Base-by-base conservation (phyloP, 352 stramenopile species). In the Phytophthora europaea region DNA sequence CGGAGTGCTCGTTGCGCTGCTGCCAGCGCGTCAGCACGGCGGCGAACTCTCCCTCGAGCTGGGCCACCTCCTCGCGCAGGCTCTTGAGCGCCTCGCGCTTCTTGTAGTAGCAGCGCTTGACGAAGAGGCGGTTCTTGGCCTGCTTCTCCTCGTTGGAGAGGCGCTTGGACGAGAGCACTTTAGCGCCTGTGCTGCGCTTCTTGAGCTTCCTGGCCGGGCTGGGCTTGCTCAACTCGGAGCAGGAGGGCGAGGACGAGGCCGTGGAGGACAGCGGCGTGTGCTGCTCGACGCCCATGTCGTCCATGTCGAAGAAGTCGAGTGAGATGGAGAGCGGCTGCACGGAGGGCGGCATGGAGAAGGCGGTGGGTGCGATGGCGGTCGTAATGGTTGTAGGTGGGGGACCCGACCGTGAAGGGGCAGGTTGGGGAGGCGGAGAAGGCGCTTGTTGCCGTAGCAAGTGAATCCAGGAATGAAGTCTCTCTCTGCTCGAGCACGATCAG, bases 101-200 rank as follows among this genome's bases (percentile, higher is more conserved):
- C 71, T 92, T 91, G 82, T 94, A 94, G 85, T 94, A 94, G 73
- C 84, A 91, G 28, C 84, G 82, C 73, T 92, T 91, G 72, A 91
- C 87, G 71, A 91, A 87, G 56, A 91, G 82, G 31, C 87, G 84
- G 65, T 92, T 87, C 66, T 89, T 90, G 26, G 81, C 80, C n/a
- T 84, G 85, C 57, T 87, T 83, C 51, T 87, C 76, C 22, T 85
- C 75, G 58, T 87, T 87, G 1, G 80, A 83, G 28, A 84, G 66
- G 26, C 75, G 75, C 67, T 77, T 82, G 45, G 71, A 58, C 20
- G 71, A 57, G 13, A 74, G 55, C 33, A 69, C 63, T 51, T 82
- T 82, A 36, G 33, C 52, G 61, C 31, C 57, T 56, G 31, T 67
- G 48, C 57, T 69, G 62, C 75, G 75, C 67, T 74, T 82, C 48